Base-by-base conservation (phyloP, 768 basidiomycete genomes). In the Wakefieldia striispora region DNA sequence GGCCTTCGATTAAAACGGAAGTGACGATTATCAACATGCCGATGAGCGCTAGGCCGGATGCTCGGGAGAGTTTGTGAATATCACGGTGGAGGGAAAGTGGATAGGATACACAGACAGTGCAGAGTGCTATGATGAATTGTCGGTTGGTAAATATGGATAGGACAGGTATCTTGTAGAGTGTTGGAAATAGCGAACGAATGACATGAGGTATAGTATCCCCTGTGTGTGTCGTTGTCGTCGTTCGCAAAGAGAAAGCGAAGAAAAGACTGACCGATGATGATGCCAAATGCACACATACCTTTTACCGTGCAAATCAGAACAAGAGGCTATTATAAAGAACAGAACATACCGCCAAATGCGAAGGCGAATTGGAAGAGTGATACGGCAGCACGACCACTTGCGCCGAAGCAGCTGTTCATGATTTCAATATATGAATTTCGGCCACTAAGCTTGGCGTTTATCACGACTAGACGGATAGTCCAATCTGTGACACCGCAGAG, bases 271-370 rank as follows among this genome's bases (percentile, higher is more conserved):
- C 75, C 86, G 47, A 97, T 92, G 58, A 98, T 97, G 60, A 98
- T 95, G 24, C 93, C 91, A 66, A 97, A 98, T 0, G 95, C 95
- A 57, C 93, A 95, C 94, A 97, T 97, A 37, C 95, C 91, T 90
- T 49, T 34, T 13, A 26, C 11, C 24, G 51, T 20, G n/a, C 3
- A 29, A 36, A 38, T 57, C n/a, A 59, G 49, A 46, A 43, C 40
- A 16, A 20, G 16, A 34, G 37, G 9, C 4, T 17, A 9, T 16
- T 35, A 14, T n/a, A 23, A 49, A 31, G 26, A 41, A 38, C 16
- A 11, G 39, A 16, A 52, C 81, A 45, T 61, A 86, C 93, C 95
- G 60, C 97, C 97, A 56, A 97, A 97, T 8, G 97, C 97, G 64
- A 99, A 98, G 4, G 93, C 76, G 64, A 99, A 98, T 65, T 98